These are phyloP conservation scores for Incumbomyces lentus DNA, from an alignment of 2,329 filamentous ascomycete species.

Conservation along the genomic window DNA sequence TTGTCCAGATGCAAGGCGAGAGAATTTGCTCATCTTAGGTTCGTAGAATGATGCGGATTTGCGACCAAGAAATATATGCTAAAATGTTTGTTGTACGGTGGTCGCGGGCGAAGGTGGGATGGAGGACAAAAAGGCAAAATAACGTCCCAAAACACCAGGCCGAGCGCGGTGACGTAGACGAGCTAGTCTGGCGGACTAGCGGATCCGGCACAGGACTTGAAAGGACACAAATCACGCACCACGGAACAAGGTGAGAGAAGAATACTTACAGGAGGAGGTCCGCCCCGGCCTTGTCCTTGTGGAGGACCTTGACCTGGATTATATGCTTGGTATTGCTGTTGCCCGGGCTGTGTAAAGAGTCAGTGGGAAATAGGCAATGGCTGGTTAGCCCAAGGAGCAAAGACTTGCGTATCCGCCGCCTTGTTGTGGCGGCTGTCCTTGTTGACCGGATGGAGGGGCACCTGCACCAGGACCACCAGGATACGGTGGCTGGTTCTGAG, in stretches of 20 bases:
- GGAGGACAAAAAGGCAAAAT: constrained; percentile 8
- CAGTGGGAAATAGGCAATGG: constrained; percentile 5
- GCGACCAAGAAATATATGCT: neutral
- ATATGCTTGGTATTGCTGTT: constrained; percentile 14
- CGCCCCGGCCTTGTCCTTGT: constrained; percentile 47
- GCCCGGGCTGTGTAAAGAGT: constrained; percentile 8
- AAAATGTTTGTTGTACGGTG: constrained; percentile 11
- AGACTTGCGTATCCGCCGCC: constrained; percentile 45
- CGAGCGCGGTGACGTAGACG: constrained; percentile 1
- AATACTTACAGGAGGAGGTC: constrained; percentile 21
- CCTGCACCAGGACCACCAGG: constrained; percentile 20
- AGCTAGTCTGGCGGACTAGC: neutral
- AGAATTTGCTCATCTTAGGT: constrained; percentile 21
- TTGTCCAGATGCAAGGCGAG: constrained; percentile 12
- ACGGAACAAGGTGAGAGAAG: constrained; percentile 11
- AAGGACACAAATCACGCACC: constrained; percentile 4
- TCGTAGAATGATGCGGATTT: constrained; percentile 17
- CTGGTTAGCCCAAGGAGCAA: constrained; percentile 8
- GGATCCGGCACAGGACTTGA: neutral
- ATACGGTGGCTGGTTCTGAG: constrained; percentile 24
- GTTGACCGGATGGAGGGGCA: constrained; percentile 24
- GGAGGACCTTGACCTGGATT: constrained; percentile 28
- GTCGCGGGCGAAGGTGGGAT: constrained; percentile 8
- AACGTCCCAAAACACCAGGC: neutral
- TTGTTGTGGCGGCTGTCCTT: constrained; percentile 18